Base-by-base conservation (phyloP, 306 rosid species). In the Pterocarpus macrocarpus region DNA sequence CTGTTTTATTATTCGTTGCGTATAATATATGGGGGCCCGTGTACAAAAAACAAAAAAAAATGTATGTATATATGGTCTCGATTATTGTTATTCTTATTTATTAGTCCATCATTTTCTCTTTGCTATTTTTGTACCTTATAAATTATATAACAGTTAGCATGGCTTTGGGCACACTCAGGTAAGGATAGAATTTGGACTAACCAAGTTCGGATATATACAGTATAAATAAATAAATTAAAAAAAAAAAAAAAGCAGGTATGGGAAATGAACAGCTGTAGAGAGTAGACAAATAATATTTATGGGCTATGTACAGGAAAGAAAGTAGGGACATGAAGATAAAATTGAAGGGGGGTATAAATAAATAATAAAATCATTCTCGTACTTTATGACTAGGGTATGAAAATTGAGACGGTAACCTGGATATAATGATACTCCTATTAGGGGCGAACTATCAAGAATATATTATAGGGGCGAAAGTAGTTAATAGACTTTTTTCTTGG, bases 311-410 rank as follows among this genome's bases (percentile, higher is more conserved):
- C 41, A 30, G 55, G 86, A 45, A 82, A 28, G 61, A 38, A 71
- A 43, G 65, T 14, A 55, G 71, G 53, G 39, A 39, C 77, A 55
- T 12, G 4, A 44, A 64, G 71, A 28, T 69, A 66, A 53, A 58
- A 34, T n/a, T 8, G 2, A 66, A 59, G 34, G 68, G 45, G 81
- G 62, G 80, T 43, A 86, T 28, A 53, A 39, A 79, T 30, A 62
- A 75, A 64, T 5, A 15, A 71, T 28, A 57, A 82, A 73, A 84
- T 71, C 81, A 84, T 91, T 83, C 86, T 91, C 85, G 92, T 82
- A 84, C 88, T 0, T 56, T 47, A 45, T 32, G 63, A 69, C 38
- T 22, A 73, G 73, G 75, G 69, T n/a, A 77, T 64, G 71, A 67
- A 75, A 62, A 34, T 14, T 14, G 30, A 64, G 35, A 70, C 15